Conservation (phyloP, 768 basidiomycete genomes). For the Leccinum subtestaceum region DNA sequence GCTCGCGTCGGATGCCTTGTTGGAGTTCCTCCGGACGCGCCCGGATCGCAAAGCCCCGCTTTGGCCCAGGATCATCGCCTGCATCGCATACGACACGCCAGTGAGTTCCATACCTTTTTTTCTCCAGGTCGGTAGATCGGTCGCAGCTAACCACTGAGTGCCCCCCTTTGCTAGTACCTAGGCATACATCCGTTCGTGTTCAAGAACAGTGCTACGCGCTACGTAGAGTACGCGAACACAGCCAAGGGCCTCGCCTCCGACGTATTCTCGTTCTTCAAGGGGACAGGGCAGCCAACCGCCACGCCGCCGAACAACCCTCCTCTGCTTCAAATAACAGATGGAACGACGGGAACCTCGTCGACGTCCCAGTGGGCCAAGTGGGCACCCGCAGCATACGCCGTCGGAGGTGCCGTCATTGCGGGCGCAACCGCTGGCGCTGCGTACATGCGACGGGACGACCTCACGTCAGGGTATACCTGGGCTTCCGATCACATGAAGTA, state of each 20-base stretch:
- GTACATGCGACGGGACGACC: slow-evolving; percentile 76
- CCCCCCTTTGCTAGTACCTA: slow-evolving; percentile 56
- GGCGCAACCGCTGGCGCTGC: slow-evolving; percentile 84
- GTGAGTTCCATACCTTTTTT: slow-evolving; percentile 40
- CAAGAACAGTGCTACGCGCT: slow-evolving; percentile 79
- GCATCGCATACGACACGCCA: slow-evolving; percentile 88
- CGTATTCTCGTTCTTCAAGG: slow-evolving; percentile 53
- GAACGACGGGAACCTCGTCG: slow-evolving; percentile 14
- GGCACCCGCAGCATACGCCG: slow-evolving; percentile 67
- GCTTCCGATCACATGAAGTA: slow-evolving; percentile 89
- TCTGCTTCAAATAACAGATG: slow-evolving; percentile 33
- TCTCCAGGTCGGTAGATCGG: too few relatives aligned
- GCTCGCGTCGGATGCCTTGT: slow-evolving; percentile 78
- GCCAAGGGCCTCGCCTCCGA: slow-evolving; percentile 65
- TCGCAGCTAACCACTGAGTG: background rate
- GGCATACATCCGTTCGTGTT: slow-evolving; percentile 85
- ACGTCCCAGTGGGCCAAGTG: slow-evolving; percentile 53
- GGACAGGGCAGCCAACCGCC: slow-evolving; percentile 38
- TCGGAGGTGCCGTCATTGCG: slow-evolving; percentile 73
- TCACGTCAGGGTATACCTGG: slow-evolving; percentile 69
- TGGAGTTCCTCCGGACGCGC: slow-evolving; percentile 66
- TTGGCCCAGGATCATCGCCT: slow-evolving; percentile 88
- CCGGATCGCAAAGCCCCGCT: slow-evolving; percentile 64
- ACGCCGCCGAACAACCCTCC: slow-evolving; percentile 25
- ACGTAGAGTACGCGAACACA: slow-evolving; percentile 61